Evolutionary conservation across 2,329 filamentous ascomycete genomes (phyloP), one percentile per base, ranked within the genome.

Genomic region (Ciborinia camelliae): DNA sequence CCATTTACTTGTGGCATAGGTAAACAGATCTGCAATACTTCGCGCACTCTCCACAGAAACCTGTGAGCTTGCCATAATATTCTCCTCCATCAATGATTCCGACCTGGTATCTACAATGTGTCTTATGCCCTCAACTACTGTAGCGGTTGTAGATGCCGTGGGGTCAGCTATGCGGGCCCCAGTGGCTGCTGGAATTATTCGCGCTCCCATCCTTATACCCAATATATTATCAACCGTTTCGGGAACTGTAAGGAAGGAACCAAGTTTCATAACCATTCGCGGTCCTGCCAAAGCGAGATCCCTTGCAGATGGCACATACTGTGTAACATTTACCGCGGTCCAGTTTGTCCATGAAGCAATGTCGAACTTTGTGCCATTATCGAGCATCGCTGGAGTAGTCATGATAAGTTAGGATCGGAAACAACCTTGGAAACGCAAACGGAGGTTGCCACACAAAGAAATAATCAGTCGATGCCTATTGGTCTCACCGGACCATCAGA

Each of bases 1-100:
- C 95, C 95, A 98, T 76, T 90, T 90, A 77, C 91, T 96, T 1
- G 91, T 96, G 51, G 92, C 82, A 77, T 98, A 99, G 71, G 87
- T 90, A 77, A 98, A 93, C 65, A 98, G 86, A 67, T 91, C 92
- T 52, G 91, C 90, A 51, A 97, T 81, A 51, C 90, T 92, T 73
- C 88, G 86, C 1, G 82, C 80, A 30, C 84, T 79, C 70, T 88
- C 86, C 68, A 86, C 75, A 7, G 84, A 82, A 67, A 88, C 80
- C 39, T 79, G 79, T 8, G 82, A 80, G 63, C 77, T 64, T 30
- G 77, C 75, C 64, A 81, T 78, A 55, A 79, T 77, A 47, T 79
- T 77, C 37, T 77, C 74, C 30, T 78, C 76, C n/a, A 78, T 61
- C 37, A 75, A 65, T 59, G 71, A 71, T 50, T 71, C 71, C 26